These are phyloP conservation scores for Cyclotella sp. DNA, from an alignment of 108 stramenopile species.

Conservation along the genomic window DNA sequence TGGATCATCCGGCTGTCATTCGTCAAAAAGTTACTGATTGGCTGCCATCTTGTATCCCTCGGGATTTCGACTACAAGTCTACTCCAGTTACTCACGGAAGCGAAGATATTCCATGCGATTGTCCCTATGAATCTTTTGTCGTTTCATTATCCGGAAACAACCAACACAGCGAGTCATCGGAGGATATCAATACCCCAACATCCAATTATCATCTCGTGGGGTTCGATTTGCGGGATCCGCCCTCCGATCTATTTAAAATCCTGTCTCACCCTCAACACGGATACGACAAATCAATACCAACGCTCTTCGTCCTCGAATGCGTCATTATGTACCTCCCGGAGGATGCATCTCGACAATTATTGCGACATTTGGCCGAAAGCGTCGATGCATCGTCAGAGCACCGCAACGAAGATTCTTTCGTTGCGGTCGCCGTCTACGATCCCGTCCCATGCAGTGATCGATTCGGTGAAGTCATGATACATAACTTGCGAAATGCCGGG, in stretches of 20 bases:
- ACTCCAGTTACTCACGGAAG: constrained; percentile 15
- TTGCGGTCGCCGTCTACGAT: constrained; percentile 66
- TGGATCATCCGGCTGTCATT: constrained; percentile 81
- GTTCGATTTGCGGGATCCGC: constrained; percentile 65
- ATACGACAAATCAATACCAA: constrained; percentile 55
- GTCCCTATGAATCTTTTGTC: constrained; percentile 25
- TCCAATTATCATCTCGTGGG: constrained; percentile 57
- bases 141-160: constrained; percentile 8
- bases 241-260: constrained; percentile 53
- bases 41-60: constrained; percentile 34
- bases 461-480: constrained; percentile 83
- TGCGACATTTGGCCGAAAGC: constrained; percentile 31
- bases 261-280: constrained; percentile 49
- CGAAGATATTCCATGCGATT: constrained; percentile 1
- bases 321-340: constrained; percentile 86
- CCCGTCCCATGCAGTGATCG: constrained; percentile 68
- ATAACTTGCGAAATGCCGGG: constrained; percentile 66
- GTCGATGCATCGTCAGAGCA: neutral
- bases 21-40: constrained; percentile 59
- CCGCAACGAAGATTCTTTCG: constrained; percentile 28
- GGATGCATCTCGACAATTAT: constrained; percentile 34
- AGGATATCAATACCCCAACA: constrained; percentile 3
- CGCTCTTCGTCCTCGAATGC: constrained; percentile 81
- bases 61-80: constrained; percentile 29
- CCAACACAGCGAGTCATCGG: neutral